Percentiles rank a stretch among this genome's conserved stretches.
These are phyloP conservation scores for Malassezia equina DNA, from an alignment of 1,284 basidiomycete genomes.

Conservation along the genomic window DNA sequence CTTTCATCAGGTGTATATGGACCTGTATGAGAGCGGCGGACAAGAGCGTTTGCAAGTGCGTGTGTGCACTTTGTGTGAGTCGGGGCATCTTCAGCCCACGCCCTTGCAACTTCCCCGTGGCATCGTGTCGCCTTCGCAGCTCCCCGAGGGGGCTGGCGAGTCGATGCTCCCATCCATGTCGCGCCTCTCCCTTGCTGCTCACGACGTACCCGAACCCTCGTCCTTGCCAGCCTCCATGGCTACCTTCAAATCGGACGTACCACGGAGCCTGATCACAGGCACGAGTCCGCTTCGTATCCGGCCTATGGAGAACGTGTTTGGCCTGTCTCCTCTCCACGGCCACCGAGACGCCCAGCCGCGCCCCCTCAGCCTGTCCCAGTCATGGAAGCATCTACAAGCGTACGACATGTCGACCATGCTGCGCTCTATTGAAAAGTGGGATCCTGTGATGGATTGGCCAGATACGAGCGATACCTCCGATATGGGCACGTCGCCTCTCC, in stretches of 20 bases:
- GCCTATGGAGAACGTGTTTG: background rate
- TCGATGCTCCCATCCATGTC: background rate
- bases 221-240: too few relatives aligned
- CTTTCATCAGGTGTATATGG: slow-evolving; percentile 5
- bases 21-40: background rate
- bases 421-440: slow-evolving; percentile 15
- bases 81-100: slow-evolving; percentile 2
- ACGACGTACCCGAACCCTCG: background rate
- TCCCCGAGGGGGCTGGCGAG: background rate
- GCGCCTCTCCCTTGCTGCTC: background rate
- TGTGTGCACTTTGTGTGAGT: slow-evolving; percentile 10
- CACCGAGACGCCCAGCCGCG: background rate
- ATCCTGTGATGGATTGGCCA: background rate
- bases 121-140: background rate
- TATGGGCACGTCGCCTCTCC: background rate
- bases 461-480: background rate
- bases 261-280: background rate
- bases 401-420: slow-evolving; percentile 17
- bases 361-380: background rate
- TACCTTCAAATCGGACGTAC: background rate
- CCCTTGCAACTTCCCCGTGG: background rate
- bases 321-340: background rate
- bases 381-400: slow-evolving; percentile 2
- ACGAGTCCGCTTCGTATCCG: slow-evolving; percentile 1
- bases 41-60: background rate